phyloP scores from a whole-genome alignment of 371 early-diverging fungal species.

The Apophysomyces variabilis region DNA sequence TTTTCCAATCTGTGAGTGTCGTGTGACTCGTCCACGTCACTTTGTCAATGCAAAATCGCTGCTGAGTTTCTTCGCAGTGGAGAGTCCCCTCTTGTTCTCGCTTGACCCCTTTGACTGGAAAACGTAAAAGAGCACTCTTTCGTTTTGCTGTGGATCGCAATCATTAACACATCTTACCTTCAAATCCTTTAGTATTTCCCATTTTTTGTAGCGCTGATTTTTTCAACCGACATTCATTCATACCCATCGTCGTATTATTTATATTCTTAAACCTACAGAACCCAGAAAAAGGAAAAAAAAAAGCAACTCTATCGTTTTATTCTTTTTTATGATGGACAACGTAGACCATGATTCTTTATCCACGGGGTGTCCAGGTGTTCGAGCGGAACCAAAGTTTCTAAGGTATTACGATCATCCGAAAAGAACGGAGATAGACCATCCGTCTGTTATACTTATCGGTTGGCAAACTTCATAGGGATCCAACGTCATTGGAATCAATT shows the following conservation, averaged over 20 bases:
- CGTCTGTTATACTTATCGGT: neutral
- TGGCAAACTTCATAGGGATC: conserved; percentile 44
- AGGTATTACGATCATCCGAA: conserved; percentile 26
- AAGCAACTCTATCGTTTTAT: neutral
- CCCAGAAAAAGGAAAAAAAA: neutral
- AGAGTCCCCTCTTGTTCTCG: conserved; percentile 9
- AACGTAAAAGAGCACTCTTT: neutral
- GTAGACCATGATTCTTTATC: conserved; percentile 13
- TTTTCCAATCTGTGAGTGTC: neutral
- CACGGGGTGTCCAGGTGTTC: conserved; percentile 43
- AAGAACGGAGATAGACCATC: conserved; percentile 3
- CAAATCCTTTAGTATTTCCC: neutral
- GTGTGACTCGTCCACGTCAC: conserved; percentile 8
- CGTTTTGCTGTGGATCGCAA: neutral
- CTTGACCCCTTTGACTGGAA: conserved; percentile 11
- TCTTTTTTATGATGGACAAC: neutral
- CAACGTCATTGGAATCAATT: conserved; percentile 63
- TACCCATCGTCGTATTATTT: neutral
- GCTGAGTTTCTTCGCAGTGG: neutral
- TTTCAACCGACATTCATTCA: conserved; percentile 8
- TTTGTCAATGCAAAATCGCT: neutral
- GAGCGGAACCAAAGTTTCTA: conserved; percentile 55
- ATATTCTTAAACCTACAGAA: neutral
- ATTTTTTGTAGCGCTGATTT: neutral
- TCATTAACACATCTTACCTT: neutral